Evolutionary conservation across 2,329 filamentous ascomycete species (phyloP).

Genomic region (Fusarium sp.): DNA sequence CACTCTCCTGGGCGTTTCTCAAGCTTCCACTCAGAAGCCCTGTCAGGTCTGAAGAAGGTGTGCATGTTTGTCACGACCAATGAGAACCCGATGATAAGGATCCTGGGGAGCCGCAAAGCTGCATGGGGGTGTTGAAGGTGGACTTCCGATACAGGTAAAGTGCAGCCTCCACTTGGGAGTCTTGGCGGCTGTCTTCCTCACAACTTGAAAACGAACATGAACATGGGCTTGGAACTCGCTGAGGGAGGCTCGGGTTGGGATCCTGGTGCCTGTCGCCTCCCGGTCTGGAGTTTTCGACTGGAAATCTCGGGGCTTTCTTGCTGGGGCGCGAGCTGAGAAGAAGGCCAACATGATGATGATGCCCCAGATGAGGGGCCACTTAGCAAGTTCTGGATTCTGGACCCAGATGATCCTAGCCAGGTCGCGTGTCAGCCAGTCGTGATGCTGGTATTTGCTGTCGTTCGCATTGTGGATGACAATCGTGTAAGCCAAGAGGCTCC

Average conservation of each 20-base stretch:
- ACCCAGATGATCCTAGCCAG: slow-evolving; percentile 7
- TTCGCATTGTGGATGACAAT: slow-evolving; percentile 8
- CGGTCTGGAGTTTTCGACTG: neutral
- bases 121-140: slow-evolving; percentile 23
- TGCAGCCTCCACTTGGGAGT: slow-evolving; percentile 17
- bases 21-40: slow-evolving; percentile 4
- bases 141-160: slow-evolving; percentile 38
- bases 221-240: slow-evolving; percentile 5
- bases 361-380: slow-evolving; percentile 7
- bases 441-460: neutral
- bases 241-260: neutral
- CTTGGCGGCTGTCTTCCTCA: slow-evolving; percentile 16
- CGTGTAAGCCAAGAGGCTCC: slow-evolving; percentile 33
- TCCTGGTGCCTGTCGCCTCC: neutral
- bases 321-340: slow-evolving; percentile 13
- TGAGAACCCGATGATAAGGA: slow-evolving; percentile 27
- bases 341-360: slow-evolving; percentile 1
- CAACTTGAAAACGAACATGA: slow-evolving; percentile 3
- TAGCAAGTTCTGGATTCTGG: neutral
- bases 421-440: slow-evolving; percentile 16
- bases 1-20: neutral
- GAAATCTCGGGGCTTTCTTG: neutral
- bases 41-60: slow-evolving; percentile 16
- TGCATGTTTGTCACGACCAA: slow-evolving; percentile 19
- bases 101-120: slow-evolving; percentile 31